These are phyloP conservation scores for Gastrodia elata DNA, from an alignment of 106 monocot species.

Conservation along the genomic window DNA sequence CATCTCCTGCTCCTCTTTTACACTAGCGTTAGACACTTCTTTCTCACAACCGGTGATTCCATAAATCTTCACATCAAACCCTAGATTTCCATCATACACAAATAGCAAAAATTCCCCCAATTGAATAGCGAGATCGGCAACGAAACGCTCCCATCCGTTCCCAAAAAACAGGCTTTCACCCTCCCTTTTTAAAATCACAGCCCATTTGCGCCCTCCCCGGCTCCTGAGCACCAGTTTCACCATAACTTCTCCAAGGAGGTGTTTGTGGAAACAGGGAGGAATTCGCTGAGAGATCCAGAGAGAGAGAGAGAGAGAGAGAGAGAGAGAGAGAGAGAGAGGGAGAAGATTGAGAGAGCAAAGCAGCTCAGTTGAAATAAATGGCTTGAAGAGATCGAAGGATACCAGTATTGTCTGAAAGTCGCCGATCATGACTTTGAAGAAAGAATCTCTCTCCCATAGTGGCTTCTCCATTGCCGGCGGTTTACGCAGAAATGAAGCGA, in stretches of 20 bases:
- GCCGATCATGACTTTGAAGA: conserved; percentile 19
- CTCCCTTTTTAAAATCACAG: neutral
- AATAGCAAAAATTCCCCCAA: conserved; percentile 15
- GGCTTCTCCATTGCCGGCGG: conserved; percentile 6
- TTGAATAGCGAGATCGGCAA: neutral
- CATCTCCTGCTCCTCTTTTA: neutral
- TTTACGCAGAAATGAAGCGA: neutral
- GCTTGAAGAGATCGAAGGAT: neutral
- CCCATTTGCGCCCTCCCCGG: conserved; percentile 9
- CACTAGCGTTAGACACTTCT: neutral
- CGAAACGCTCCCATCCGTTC: conserved; percentile 14
- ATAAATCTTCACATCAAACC: conserved; percentile 16
- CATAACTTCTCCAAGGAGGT: neutral
- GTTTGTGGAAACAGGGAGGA: conserved; percentile 5
- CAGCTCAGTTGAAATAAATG: neutral
- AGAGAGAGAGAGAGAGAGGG: conserved; percentile 1
- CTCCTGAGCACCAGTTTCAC: conserved; percentile 1
- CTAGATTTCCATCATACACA: conserved; percentile 8
- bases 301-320: neutral
- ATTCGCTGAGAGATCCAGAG: too few relatives aligned
- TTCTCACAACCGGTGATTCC: conserved; percentile 10
- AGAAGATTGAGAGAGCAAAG: neutral
- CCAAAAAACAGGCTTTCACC: conserved; percentile 1
- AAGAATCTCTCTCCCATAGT: conserved; percentile 8
- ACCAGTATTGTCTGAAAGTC: conserved; percentile 8